A percentile compares a stretch with the other conserved stretches of the same genome.
Conservation (phyloP, 345 rosid species). For the Populus davidiana region DNA sequence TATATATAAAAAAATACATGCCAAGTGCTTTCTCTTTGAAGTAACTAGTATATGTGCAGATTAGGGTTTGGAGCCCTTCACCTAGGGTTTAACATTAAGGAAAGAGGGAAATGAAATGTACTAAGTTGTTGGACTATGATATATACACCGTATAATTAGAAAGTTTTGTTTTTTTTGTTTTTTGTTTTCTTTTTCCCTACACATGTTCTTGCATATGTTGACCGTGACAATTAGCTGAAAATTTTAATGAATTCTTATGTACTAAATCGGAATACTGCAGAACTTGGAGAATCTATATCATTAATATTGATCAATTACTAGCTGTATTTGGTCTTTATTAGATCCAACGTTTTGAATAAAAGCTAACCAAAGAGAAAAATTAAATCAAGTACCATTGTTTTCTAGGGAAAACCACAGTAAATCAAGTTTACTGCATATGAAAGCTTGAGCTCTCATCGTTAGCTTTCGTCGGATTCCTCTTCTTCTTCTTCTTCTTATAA, state of each 20-base stretch:
- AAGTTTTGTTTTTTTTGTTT: background rate
- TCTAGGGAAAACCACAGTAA: slow-evolving; percentile 6
- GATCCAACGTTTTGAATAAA: background rate
- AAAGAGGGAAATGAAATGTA: background rate
- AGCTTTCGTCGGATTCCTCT: slow-evolving; percentile 39
- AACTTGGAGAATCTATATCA: background rate
- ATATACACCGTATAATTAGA: background rate
- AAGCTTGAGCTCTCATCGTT: slow-evolving; percentile 34
- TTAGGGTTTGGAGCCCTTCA: slow-evolving; percentile 42
- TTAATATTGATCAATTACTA: background rate
- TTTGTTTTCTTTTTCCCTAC: background rate
- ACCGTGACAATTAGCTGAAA: background rate
- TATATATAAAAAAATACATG: background rate
- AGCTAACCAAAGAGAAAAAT: background rate
- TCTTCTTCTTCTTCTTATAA: slow-evolving; percentile 88
- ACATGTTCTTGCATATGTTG: background rate
- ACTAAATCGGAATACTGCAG: background rate
- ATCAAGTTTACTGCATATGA: slow-evolving; percentile 40
- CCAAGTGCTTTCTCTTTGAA: slow-evolving; percentile 14
- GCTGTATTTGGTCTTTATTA: background rate
- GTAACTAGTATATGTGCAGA: slow-evolving; percentile 15
- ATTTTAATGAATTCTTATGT: background rate
- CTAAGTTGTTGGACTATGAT: background rate
- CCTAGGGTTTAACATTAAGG: slow-evolving; percentile 35
- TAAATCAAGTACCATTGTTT: slow-evolving; percentile 26